Percentiles rank a stretch among this genome's conserved stretches.
phyloP scores from a whole-genome alignment of 2,329 filamentous ascomycete genomes.

The Nothopassalora personata region DNA sequence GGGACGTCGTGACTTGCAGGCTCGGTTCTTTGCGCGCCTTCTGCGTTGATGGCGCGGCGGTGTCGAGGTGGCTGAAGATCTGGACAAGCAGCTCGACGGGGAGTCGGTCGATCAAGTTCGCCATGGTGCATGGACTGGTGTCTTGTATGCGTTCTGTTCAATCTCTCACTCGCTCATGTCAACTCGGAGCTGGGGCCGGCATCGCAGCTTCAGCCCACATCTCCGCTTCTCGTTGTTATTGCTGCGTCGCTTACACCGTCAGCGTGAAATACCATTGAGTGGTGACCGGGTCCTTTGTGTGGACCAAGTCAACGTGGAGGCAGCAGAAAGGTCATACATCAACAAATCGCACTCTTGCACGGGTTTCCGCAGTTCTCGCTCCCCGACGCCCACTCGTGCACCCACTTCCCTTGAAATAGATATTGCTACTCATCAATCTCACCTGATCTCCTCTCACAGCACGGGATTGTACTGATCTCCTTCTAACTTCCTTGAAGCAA shows the following conservation, averaged over 20 bases:
- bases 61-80: slow-evolving; percentile 53
- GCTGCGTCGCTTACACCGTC: too few species aligned
- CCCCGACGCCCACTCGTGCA: too few species aligned
- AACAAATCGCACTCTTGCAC: background rate
- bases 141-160: background rate
- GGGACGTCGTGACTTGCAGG: slow-evolving; percentile 38
- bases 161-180: background rate
- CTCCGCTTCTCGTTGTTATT: background rate
- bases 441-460: background rate
- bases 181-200: background rate
- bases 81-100: slow-evolving; percentile 58
- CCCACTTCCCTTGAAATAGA: background rate
- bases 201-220: background rate
- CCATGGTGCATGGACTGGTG: background rate
- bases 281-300: too few species aligned
- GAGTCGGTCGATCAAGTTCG: slow-evolving; percentile 34
- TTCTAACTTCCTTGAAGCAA: background rate
- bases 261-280: too few species aligned
- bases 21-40: slow-evolving; percentile 49
- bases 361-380: background rate
- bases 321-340: background rate
- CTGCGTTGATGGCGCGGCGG: slow-evolving; percentile 44
- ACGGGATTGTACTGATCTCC: too few species aligned
- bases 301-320: background rate
- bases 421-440: background rate